Evolutionary conservation across 805 yeast genomes (phyloP), one percentile per base, ranked within the genome.

Genomic region (Spathaspora arborariae): DNA sequence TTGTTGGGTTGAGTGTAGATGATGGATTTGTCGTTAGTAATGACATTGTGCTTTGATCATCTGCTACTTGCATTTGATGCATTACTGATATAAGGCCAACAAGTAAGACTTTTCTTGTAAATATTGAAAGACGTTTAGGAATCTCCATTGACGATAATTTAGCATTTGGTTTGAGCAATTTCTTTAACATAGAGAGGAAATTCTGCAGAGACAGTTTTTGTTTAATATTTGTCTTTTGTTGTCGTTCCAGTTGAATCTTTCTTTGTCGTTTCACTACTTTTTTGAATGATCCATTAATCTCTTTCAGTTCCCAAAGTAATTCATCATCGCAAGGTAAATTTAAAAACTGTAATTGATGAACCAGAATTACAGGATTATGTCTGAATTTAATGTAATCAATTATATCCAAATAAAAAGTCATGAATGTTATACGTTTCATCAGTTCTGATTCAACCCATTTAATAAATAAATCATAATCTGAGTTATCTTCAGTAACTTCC

Each of bases 381-480:
- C 95, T 85, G 62, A 85, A 88, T 42, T 86, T 76, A 13, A 85
- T 79, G 34, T 89, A 85, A 67, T 89, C 95, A 2, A 84, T 76
- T 1, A 85, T 82, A 63, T 88, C 96, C 56, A 85, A 72, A 59
- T 84, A 85, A 60, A 88, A 89, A 11, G 95, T 89, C 81, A 86
- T 80, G 48, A 83, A 80, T 0, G 95, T 87, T 1, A 85, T 77
- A 47, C 96, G 66, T 59, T 88, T 88, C 73, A 86, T 72, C 42
- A 83, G 78, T 63, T 88, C 96, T 36, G 81, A 79, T 45, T 86
- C 88, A 11, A 88, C 83, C 96, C 96, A 88, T 72, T 64, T 74
- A 56, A 78, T 80, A 76, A 57, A 82, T 21, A 69, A 56, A 15
- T 54, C 66, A 11, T 46, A 42, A 46, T 71, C 76, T 15, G 61